phyloP scores from a whole-genome alignment of 345 rosid species.

The Rhodomyrtus tomentosa region DNA sequence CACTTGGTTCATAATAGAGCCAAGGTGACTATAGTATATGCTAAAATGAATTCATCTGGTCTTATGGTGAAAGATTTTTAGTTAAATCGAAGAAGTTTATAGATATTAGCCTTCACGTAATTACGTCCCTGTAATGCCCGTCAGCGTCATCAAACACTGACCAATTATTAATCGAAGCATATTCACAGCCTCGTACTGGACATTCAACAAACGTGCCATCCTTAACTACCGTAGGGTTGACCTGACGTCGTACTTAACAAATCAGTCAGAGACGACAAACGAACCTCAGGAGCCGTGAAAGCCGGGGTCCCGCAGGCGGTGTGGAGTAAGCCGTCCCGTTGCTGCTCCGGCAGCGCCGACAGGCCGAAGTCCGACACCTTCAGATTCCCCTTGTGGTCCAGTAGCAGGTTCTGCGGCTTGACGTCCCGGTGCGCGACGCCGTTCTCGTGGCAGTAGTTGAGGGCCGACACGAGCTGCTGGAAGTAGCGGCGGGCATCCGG shows the following conservation, averaged over 20 bases:
- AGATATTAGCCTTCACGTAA: background rate
- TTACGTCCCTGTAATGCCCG: background rate
- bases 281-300: constrained; percentile 59
- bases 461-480: constrained; percentile 74
- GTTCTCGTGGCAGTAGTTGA: constrained; percentile 63
- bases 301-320: constrained; percentile 84
- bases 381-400: constrained; percentile 49
- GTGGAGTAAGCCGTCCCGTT: constrained; percentile 37
- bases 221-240: background rate
- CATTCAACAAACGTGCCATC: background rate
- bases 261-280: background rate
- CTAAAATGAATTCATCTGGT: background rate
- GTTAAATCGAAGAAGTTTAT: background rate
- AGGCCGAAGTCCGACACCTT: constrained; percentile 80
- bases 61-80: background rate
- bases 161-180: background rate
- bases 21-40: background rate
- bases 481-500: constrained; percentile 48
- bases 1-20: background rate
- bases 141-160: background rate
- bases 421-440: constrained; percentile 86
- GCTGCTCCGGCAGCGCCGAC: constrained; percentile 60
- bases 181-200: background rate
- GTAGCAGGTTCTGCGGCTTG: constrained; percentile 77
- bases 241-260: background rate